phyloP scores from a whole-genome alignment of 768 basidiomycete genomes.

The Russula dissimulans region DNA sequence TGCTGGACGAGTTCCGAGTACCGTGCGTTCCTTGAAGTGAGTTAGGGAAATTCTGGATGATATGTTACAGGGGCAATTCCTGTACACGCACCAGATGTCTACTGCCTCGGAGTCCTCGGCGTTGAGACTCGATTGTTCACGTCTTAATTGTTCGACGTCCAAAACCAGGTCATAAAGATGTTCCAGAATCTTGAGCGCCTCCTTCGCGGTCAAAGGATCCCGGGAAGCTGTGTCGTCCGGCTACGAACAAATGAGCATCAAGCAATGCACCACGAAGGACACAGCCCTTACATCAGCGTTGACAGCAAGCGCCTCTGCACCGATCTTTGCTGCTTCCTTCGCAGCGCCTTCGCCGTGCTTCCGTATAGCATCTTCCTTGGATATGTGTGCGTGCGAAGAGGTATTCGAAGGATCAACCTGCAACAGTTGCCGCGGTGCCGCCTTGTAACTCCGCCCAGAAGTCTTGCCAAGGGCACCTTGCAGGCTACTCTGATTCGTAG shows the following conservation, averaged over 20 bases:
- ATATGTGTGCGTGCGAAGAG: conserved; percentile 40
- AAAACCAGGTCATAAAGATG: conserved; percentile 77
- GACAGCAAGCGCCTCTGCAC: conserved; percentile 59
- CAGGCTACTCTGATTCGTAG: conserved; percentile 47
- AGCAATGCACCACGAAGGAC: background rate
- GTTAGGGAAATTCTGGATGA: background rate
- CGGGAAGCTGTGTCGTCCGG: conserved; percentile 52
- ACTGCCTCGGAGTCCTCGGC: conserved; percentile 33
- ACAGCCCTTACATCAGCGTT: conserved; percentile 40
- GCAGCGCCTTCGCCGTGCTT: conserved; percentile 47
- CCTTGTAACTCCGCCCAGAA: conserved; percentile 86
- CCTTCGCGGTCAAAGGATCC: conserved; percentile 71
- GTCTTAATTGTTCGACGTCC: conserved; percentile 73
- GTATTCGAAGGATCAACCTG: conserved; percentile 62
- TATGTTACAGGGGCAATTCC: background rate
- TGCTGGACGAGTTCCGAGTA: conserved; percentile 52
- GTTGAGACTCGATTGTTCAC: conserved; percentile 65
- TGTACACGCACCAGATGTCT: conserved; percentile 35
- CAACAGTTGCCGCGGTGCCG: conserved; percentile 91
- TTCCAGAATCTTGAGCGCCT: conserved; percentile 74
- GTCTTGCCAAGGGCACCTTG: conserved; percentile 94
- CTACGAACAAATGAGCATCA: conserved; percentile 27
- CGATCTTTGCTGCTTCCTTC: conserved; percentile 66
- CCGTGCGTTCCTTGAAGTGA: conserved; percentile 41
- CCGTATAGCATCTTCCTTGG: conserved; percentile 41